Base-by-base conservation (phyloP, 371 early-diverging fungal species). In the Modicella reniformis region DNA sequence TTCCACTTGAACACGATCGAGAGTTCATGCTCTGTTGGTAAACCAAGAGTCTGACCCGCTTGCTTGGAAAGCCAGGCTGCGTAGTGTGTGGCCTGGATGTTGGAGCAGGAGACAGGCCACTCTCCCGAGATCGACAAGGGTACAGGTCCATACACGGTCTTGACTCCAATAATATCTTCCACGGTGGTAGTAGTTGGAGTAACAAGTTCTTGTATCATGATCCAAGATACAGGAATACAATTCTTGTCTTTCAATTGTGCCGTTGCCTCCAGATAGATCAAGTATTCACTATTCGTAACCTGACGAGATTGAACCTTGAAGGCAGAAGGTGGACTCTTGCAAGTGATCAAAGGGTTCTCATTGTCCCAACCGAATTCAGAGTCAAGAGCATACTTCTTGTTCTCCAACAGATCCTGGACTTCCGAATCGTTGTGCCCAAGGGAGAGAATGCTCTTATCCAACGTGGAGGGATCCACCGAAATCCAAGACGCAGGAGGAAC, bases 311-410 rank as follows among this genome's bases (percentile, higher is more conserved):
- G 93, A 51, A 95, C 89, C 21, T 81, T 72, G 74, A 89, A 94
- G 0, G 82, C 54, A 28, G 67, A 23, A 12, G 90, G 85, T 3
- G 82, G 73, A 0, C 33, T 6, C 28, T 23, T 41, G 9, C 63
- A n/a, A 9, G 65, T n/a, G 5, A 63, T 62, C 7, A 62, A 53
- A 19, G 95, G 94, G 32, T 84, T 80, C 71, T 96, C 97, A 71
- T 93, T 95, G 75, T 95, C 96, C 97, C 97, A 96, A 17, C 95
- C 95, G 84, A 90, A 92, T 3, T 72, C 67, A 34, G 74, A 61
- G 12, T 62, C 56, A 29, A 72, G 48, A 7, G 74, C 56, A 9
- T 48, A 55, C 21, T 69, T 68, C 34, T 67, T 70, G 19, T 30
- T 30, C 17, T 55, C 64, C n/a, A 48, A 15, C n/a, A 67, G 50